Evolutionary conservation across 352 stramenopile genomes (phyloP), one percentile per base, ranked within the genome.

Genomic region (Peronospora destructor): DNA sequence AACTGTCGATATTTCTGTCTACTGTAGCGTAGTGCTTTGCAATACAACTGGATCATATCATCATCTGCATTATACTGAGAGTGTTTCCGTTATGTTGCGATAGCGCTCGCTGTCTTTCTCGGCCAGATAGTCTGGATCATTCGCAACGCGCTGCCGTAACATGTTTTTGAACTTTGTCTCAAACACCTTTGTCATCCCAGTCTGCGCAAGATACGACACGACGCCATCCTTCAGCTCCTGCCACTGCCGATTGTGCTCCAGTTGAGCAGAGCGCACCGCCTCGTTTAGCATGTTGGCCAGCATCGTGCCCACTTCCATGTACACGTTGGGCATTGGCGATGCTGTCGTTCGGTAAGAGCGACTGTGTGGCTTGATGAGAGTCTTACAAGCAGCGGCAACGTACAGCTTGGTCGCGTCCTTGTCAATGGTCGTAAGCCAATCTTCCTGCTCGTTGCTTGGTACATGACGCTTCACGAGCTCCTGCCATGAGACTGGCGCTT

Each of bases 391-490:
- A 35, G 66, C 61, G 29, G 61, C 49, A 1, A 61, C 55, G 12
- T 61, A 66, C 30, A 79, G 61, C 30, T 56, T 72, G 28, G 57
- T 68, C 16, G 74, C 66, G 60, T 91, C 80, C 11, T 56, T 51
- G 36, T 71, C 61, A 30, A 91, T 89, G 25, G 74, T 87, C 28
- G 53, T 56, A 36, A 88, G 64, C 81, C 81, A 89, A 34, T 79
- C 67, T 43, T 70, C 45, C 48, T 84, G 70, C 25, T 91, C 81
- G 7, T 42, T 59, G 7, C 43, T 38, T 7, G 77, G 72, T 4
- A 84, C 71, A 51, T 89, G 64, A 45, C 83, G 63, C 39, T 61
- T 66, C 35, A 91, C 67, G 9, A 88, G 57, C 37, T 91, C 81
- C 45, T 88, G 71, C 78, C 76, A 86, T 42, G 76, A 68, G 10